Base-by-base conservation (phyloP, 495 filamentous ascomycete genomes). In the Trichocladium uniseriatum region DNA sequence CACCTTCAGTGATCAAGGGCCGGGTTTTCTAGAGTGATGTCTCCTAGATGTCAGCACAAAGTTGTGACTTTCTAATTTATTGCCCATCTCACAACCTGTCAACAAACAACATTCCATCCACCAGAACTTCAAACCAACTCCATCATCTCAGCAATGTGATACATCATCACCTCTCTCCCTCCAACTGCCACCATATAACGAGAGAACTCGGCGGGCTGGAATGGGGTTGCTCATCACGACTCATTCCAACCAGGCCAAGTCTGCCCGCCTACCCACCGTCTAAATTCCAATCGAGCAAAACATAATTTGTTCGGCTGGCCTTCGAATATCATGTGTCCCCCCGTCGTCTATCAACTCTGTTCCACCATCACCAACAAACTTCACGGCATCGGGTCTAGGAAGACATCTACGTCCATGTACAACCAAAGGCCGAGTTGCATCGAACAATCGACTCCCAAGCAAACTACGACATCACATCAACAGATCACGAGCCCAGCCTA, bases 201-300 rank as follows among this genome's bases (percentile, higher is more conserved):
- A 9, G n/a, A 49, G 38, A 40, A 34, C 27, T 13, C 29, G 46
- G 29, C 29, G 29, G 21, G 29, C 10, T 42, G 46, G 46, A 49
- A 49, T 49, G 46, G 38, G 1, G 37, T 48, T 35, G 37, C 37
- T 40, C 45, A 19, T 24, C 37, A n/a, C 37, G 29, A 48, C 45
- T n/a, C 45, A 48, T 48, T 48, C 45, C 45, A 48, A 22, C 15
- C 24, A n/a, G 22, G 13, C 9, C 22, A 14, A 16, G 45, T 19
- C 35, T 19, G 5, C 24, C 36, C 6, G 35, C 13, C 45, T 28
- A 39, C 18, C 37, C 18, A 8, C 24, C 15, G 31, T 16, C 3
- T 15, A 31, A 14, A 49, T 49, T 49, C 47, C 47, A 49, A 39
- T 43, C 29, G 7, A 15, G 20, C 34, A 5, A 18, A 20, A 2